Base-by-base conservation (phyloP, 371 early-diverging fungal genomes). In the Mortierella sp. region DNA sequence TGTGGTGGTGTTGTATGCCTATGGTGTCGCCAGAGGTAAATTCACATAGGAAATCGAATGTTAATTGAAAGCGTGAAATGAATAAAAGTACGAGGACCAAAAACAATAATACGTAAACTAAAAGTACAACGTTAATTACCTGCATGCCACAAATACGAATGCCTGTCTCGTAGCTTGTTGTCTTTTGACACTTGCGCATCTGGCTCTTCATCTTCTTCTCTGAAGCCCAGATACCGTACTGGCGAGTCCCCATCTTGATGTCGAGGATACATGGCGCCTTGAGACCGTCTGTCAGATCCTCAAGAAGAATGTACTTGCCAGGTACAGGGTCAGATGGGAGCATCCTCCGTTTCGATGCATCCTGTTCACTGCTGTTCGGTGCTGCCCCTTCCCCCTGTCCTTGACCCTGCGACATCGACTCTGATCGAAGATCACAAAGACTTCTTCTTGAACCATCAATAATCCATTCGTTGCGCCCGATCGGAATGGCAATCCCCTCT, bases 121-220 rank as follows among this genome's bases (percentile, higher is more conserved):
- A 31, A 74, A 65, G 44, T 10, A 31, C 34, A 24, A 11, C 14
- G 34, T n/a, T 68, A 31, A 65, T 85, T 88, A 95, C 97, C 94
- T 99, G 99, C 97, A 98, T 96, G 21, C 99, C 99, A 86, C 99
- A 98, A 54, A 99, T 95, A 13, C 99, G 93, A 34, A 98, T 97
- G 19, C 99, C 99, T 31, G 98, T 91, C 60, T 91, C 90, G 79
- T 95, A 94, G 82, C 97, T 97, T 28, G 99, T 99, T 7, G 97
- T 96, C 74, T 91, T 91, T 79, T 95, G 96, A 80, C 98, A 98
- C 88, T 98, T 99, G 63, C 91, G 89, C 68, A 94, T 97, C 88
- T 99, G 98, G 50, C 96, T 96, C 45, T 89, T 88, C 77, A 95
- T 91, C 87, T 99, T 99, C 48, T 94, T 94, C 16, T 91, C 89